A percentile compares a stretch with the other conserved stretches of the same genome.
Evolutionary conservation across 208 protist genomes (phyloP).

Genomic region (Trichomonas gallinae): DNA sequence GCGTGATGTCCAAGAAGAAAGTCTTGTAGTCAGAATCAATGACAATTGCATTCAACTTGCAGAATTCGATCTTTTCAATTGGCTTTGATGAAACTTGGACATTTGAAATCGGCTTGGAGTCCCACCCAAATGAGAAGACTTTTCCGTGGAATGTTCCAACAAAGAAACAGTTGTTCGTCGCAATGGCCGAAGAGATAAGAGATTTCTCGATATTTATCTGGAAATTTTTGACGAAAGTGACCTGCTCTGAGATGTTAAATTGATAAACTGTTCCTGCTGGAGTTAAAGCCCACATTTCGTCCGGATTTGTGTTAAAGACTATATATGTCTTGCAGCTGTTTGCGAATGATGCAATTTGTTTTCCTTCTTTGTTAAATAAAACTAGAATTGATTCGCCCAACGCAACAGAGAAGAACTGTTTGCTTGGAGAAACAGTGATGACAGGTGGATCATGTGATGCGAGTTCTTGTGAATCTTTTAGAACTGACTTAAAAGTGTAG

Average conservation of each 20-base stretch:
- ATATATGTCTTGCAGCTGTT: background rate
- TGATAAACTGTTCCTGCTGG: background rate
- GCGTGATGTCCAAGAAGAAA: background rate
- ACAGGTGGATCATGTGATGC: background rate
- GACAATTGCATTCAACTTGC: background rate
- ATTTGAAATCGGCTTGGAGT: background rate
- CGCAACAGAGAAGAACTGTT: background rate
- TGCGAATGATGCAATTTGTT: background rate
- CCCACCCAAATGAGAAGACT: background rate
- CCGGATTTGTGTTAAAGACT: background rate
- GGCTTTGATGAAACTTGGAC: background rate
- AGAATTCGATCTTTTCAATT: background rate
- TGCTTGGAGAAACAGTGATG: background rate
- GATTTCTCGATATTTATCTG: background rate
- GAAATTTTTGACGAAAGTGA: background rate
- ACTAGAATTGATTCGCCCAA: background rate
- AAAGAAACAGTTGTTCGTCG: background rate
- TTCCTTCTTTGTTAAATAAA: background rate
- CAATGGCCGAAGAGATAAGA: background rate
- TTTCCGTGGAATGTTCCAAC: background rate
- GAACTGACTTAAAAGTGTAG: background rate
- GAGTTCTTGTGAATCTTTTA: background rate
- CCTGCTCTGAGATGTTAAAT: background rate
- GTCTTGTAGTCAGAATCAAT: background rate
- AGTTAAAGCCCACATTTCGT: background rate